These are phyloP conservation scores for Emiliania huxleyi DNA, from an alignment of 78 protist species.

Conservation along the genomic window DNA sequence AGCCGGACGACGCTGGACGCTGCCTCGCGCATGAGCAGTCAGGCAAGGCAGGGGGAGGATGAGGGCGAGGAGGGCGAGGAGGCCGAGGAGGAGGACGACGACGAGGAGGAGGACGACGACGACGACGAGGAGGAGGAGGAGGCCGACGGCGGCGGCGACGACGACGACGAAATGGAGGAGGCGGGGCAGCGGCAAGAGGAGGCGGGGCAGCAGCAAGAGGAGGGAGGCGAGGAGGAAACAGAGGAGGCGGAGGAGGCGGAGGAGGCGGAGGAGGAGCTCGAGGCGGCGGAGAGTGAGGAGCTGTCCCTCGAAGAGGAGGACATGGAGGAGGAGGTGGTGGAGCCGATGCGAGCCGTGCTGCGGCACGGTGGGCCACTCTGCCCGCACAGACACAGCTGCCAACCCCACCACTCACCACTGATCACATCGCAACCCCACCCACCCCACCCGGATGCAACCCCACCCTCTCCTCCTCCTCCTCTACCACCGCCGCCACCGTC, in stretches of 20 bases:
- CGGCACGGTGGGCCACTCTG: too few relatives aligned
- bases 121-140: not conserved
- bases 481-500: too few relatives aligned
- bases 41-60: not conserved
- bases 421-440: too few relatives aligned
- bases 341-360: not conserved
- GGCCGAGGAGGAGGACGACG: not conserved
- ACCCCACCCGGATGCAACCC: too few relatives aligned
- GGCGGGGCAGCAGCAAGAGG: not conserved
- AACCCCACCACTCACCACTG: too few relatives aligned
- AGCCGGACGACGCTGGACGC: not conserved
- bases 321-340: not conserved
- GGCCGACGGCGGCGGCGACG: not conserved
- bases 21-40: not conserved
- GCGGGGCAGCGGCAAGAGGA: not conserved
- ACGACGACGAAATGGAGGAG: not conserved
- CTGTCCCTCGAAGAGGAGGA: not conserved
- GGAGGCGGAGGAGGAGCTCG: not conserved
- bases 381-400: too few relatives aligned
- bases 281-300: not conserved
- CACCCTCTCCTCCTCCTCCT: too few relatives aligned
- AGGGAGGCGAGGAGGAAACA: not conserved
- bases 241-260: not conserved
- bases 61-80: not conserved
- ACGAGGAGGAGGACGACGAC: not conserved